Percentiles rank a stretch among this genome's conserved stretches.
phyloP scores from a whole-genome alignment of 2,329 filamentous ascomycete genomes.

The Akanthomyces dipterigenus region DNA sequence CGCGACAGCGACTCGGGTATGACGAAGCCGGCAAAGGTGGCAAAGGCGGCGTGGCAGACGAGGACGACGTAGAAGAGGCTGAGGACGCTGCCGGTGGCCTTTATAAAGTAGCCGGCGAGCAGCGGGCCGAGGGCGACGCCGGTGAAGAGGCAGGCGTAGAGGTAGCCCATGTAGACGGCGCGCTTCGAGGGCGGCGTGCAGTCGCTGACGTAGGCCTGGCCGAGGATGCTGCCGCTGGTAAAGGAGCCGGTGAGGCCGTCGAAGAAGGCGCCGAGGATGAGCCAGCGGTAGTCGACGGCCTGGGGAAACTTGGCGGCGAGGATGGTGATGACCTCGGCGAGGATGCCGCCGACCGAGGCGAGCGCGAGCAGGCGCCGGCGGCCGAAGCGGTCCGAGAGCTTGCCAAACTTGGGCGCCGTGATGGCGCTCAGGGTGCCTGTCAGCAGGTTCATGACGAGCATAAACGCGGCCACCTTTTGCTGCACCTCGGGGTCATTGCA shows the following conservation, averaged over 20 bases:
- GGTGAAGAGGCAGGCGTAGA: constrained; percentile 81
- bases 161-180: constrained; percentile 78
- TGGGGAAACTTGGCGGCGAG: constrained; percentile 70
- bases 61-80: constrained; percentile 81
- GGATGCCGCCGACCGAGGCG: constrained; percentile 66
- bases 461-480: constrained; percentile 68
- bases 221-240: constrained; percentile 68
- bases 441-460: constrained; percentile 66
- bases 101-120: constrained; percentile 71
- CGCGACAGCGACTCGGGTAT: constrained; percentile 81
- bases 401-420: constrained; percentile 73
- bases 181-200: constrained; percentile 75
- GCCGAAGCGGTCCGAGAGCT: constrained; percentile 81
- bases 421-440: constrained; percentile 74
- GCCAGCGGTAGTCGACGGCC: constrained; percentile 65
- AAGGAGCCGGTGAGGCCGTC: constrained; percentile 88
- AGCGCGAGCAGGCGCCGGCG: constrained; percentile 67
- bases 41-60: constrained; percentile 65
- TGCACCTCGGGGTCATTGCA: constrained; percentile 77
- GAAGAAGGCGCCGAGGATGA: constrained; percentile 68
- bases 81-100: constrained; percentile 66
- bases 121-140: constrained; percentile 87
- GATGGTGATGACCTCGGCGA: constrained; percentile 70
- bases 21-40: constrained; percentile 61
- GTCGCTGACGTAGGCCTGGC: constrained; percentile 83